Evolutionary conservation across 1,284 basidiomycete species (phyloP), one percentile per base, ranked within the genome.

Genomic region (Ustilago curta): DNA sequence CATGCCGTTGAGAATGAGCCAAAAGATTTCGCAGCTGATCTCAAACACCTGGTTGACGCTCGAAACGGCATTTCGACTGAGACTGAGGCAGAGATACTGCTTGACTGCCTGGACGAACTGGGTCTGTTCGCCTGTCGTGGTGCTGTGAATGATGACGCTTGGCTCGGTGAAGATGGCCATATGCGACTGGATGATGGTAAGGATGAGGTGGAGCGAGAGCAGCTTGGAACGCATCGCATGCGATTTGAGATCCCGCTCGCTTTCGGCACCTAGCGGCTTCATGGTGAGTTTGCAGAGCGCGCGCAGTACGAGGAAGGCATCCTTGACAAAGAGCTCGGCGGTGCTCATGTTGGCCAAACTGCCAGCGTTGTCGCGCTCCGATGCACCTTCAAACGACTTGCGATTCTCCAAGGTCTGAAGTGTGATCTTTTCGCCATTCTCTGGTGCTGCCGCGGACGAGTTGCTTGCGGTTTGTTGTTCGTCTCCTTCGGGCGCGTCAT

Each of bases 31-130:
- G 59, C 97, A 95, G 80, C 93, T 94, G 56, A 96, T 91, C 85
- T 99, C 97, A 85, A 99, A 99, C 21, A 99, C 95, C 85, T 97
- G 95, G 19, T 92, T 92, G 21, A 99, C 93, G 8, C 95, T 91
- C 83, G 93, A 95, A 70, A 98, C 92, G 51, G 96, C 96, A 85
- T 99, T 99, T 53, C 97, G 90, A 79, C 94, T 97, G 78, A 99
- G 87, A 74, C 91, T 92, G 74, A 97, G 87, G 85, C 96, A 98
- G 62, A 99, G 71, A 43, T 84, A 84, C 72, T 84, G 83, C 73
- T 84, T 84, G 69, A 83, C 80, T 4, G 83, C 83, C 45, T 84
- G 83, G n/a, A 84, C 82, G 58, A 84, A 84, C 8, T 82, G 69
- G 11, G 83, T 82, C 58, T 80, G 79, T 45, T 84, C 83, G 40